A percentile compares a stretch with the other conserved stretches of the same genome.
phyloP scores from a whole-genome alignment of 768 basidiomycete species.

The Boletus reticulatus region DNA sequence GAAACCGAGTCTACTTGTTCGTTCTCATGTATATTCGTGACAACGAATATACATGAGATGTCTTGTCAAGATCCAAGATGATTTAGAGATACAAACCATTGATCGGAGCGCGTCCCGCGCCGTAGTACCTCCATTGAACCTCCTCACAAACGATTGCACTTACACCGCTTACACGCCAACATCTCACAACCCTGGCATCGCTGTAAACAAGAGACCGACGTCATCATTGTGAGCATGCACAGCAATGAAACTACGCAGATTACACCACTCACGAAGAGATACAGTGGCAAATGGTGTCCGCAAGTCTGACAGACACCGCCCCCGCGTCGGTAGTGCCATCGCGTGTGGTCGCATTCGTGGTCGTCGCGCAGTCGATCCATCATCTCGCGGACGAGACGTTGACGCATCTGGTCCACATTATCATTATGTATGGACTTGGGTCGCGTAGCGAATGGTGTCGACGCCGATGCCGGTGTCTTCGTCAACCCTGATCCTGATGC shows the following conservation, averaged over 20 bases:
- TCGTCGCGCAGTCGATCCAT: slow-evolving; percentile 44
- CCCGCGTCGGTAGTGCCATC: slow-evolving; percentile 46
- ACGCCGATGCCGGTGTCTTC: not conserved
- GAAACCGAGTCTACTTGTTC: too few relatives aligned
- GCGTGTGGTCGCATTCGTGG: slow-evolving; percentile 49
- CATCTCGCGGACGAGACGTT: slow-evolving; percentile 28
- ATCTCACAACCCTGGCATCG: slow-evolving; percentile 33
- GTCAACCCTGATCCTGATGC: not conserved
- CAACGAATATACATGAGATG: too few relatives aligned
- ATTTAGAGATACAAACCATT: too few relatives aligned
- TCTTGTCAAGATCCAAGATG: too few relatives aligned
- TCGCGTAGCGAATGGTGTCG: not conserved
- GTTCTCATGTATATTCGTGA: too few relatives aligned
- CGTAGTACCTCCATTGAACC: too few relatives aligned
- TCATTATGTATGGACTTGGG: not conserved
- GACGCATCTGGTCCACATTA: slow-evolving; percentile 2
- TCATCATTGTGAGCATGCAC: not conserved
- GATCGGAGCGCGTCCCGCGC: too few relatives aligned
- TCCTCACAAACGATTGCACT: slow-evolving; percentile 34
- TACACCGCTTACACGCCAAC: slow-evolving; percentile 37
- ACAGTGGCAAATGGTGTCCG: slow-evolving; percentile 36
- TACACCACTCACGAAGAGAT: slow-evolving; percentile 45
- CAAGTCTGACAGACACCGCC: slow-evolving; percentile 49
- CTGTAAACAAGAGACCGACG: slow-evolving; percentile 13
- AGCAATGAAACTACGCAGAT: not conserved